These are phyloP conservation scores for Sclerotinia glacialis DNA, from an alignment of 2,329 filamentous ascomycete genomes.

Conservation along the genomic window DNA sequence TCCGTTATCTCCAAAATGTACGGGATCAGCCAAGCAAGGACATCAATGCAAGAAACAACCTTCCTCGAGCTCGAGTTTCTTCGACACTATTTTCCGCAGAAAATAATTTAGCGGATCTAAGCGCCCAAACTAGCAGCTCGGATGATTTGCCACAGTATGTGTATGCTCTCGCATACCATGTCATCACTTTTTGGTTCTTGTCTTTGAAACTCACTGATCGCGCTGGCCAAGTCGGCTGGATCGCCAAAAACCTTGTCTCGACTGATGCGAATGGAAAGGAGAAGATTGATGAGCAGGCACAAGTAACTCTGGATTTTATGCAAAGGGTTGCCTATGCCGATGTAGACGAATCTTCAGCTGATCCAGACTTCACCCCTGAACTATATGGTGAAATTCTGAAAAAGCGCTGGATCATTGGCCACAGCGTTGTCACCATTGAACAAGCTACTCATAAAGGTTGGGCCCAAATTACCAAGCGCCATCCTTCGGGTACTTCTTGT, in stretches of 20 bases:
- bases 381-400: slow-evolving; percentile 64
- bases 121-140: slow-evolving; percentile 45
- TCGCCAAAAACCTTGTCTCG: slow-evolving; percentile 78
- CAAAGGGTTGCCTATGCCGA: slow-evolving; percentile 84
- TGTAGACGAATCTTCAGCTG: slow-evolving; percentile 69
- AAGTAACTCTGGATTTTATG: slow-evolving; percentile 94
- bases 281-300: slow-evolving; percentile 83
- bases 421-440: slow-evolving; percentile 71
- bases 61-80: slow-evolving; percentile 33
- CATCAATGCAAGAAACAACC: slow-evolving; percentile 40
- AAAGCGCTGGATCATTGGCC: slow-evolving; percentile 69
- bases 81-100: slow-evolving; percentile 34
- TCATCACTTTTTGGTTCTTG: slow-evolving; percentile 96
- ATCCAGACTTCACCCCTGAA: slow-evolving; percentile 62
- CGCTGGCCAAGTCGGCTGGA: slow-evolving; percentile 82
- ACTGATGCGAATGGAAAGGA: slow-evolving; percentile 72
- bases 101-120: slow-evolving; percentile 45
- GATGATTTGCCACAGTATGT: slow-evolving; percentile 91
- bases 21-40: slow-evolving; percentile 57
- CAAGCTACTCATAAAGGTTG: slow-evolving; percentile 65
- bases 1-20: slow-evolving; percentile 87
- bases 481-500: slow-evolving; percentile 64
- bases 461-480: slow-evolving; percentile 68
- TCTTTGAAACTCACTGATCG: slow-evolving; percentile 82
- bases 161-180: slow-evolving; percentile 88